Percentiles rank a stretch among this genome's conserved stretches.
Conservation (phyloP, 768 basidiomycete species). For the Leccinum uliginosum region DNA sequence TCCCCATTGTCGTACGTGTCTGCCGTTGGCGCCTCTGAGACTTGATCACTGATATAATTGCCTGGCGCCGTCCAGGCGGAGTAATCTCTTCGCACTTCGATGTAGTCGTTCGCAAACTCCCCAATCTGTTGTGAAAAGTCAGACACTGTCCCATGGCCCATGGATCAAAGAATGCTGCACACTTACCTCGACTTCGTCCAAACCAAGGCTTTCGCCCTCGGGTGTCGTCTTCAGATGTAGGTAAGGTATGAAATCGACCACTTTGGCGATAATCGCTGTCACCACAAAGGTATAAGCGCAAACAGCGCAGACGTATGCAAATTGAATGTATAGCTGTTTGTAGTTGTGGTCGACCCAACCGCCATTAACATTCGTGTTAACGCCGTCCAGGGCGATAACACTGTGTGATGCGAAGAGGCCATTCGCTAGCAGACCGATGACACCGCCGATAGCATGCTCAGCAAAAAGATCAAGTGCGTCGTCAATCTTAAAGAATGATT, state of each 20-base stretch:
- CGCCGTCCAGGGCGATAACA: slow-evolving; percentile 66
- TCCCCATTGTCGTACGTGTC: slow-evolving; percentile 30
- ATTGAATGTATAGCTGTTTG: slow-evolving; percentile 77
- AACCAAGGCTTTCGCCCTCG: slow-evolving; percentile 57
- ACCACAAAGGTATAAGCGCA: slow-evolving; percentile 58
- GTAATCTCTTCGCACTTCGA: slow-evolving; percentile 65
- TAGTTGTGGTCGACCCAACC: slow-evolving; percentile 76
- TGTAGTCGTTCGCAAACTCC: slow-evolving; percentile 66
- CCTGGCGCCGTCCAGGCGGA: slow-evolving; percentile 44
- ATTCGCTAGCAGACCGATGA: slow-evolving; percentile 68
- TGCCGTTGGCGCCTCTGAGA: slow-evolving; percentile 4
- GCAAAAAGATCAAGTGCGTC: slow-evolving; percentile 93
- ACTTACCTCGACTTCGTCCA: slow-evolving; percentile 69
- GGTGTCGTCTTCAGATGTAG: slow-evolving; percentile 49
- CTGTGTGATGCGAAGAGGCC: slow-evolving; percentile 68
- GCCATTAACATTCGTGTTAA: slow-evolving; percentile 48
- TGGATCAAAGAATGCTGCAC: not conserved
- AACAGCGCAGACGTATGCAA: slow-evolving; percentile 58
- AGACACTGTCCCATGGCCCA: not conserved
- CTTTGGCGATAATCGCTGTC: slow-evolving; percentile 58
- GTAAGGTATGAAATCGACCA: slow-evolving; percentile 53
- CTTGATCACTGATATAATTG: slow-evolving; percentile 7
- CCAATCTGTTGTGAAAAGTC: slow-evolving; percentile 43
- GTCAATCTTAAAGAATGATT: slow-evolving; percentile 67
- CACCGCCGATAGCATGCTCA: slow-evolving; percentile 83